Evolutionary conservation across 495 filamentous ascomycete genomes (phyloP).

Genomic region (Chaetomium tenue): DNA sequence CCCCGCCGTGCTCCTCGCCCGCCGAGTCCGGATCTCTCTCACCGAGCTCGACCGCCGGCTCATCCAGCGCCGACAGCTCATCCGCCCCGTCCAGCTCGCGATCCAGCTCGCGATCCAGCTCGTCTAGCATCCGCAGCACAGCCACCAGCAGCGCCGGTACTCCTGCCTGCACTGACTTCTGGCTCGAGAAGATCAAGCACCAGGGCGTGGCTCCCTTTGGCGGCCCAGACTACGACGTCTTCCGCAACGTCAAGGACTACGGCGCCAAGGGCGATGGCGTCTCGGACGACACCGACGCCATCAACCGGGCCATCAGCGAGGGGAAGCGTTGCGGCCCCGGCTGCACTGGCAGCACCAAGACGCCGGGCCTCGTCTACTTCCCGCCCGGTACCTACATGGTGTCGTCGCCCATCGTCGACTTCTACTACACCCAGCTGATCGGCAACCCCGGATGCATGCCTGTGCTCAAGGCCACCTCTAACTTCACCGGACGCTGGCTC

Average conservation of each 20-base stretch:
- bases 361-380: conserved; percentile 73
- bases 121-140: conserved; percentile 14
- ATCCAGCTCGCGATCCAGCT: conserved; percentile 5
- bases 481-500: conserved; percentile 57
- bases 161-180: conserved; percentile 39
- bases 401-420: conserved; percentile 60
- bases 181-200: conserved; percentile 49
- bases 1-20: conserved; percentile 22
- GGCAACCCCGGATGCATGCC: conserved; percentile 69
- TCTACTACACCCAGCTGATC: conserved; percentile 65
- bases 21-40: conserved; percentile 12
- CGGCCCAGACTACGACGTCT: conserved; percentile 49
- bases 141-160: conserved; percentile 19
- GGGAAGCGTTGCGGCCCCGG: conserved; percentile 70
- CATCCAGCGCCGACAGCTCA: conserved; percentile 12
- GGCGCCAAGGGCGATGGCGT: conserved; percentile 60
- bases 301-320: conserved; percentile 74
- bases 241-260: conserved; percentile 58
- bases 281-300: conserved; percentile 81
- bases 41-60: not conserved
- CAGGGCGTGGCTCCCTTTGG: conserved; percentile 49
- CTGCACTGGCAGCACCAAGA: conserved; percentile 73
- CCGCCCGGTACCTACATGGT: conserved; percentile 72
- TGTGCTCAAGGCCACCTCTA: conserved; percentile 60
- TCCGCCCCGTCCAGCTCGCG: conserved; percentile 15